Evolutionary conservation across 768 basidiomycete species (phyloP).

Genomic region (Trametes punicea): DNA sequence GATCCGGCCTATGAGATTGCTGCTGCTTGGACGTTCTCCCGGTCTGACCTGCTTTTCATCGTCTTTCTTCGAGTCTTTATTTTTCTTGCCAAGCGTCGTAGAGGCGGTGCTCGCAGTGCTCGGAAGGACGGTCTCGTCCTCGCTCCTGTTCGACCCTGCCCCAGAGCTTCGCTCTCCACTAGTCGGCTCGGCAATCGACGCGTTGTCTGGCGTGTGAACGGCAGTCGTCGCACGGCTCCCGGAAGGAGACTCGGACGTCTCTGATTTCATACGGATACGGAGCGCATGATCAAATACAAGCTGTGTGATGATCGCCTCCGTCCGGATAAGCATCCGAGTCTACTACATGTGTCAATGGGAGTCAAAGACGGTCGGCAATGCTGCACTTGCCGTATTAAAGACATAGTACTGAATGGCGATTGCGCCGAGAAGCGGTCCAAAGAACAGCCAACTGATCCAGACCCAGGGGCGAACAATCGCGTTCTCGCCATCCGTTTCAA

Average conservation of each 20-base stretch:
- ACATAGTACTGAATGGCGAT: conserved; percentile 54
- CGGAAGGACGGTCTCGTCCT: conserved; percentile 19
- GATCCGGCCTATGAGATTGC: conserved; percentile 69
- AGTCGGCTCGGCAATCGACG: conserved; percentile 19
- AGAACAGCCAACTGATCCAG: conserved; percentile 55
- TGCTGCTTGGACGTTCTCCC: not conserved
- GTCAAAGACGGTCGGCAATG: not conserved
- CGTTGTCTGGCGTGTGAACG: conserved; percentile 26
- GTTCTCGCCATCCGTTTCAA: conserved; percentile 52
- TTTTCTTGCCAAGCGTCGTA: not conserved
- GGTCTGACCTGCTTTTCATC: not conserved
- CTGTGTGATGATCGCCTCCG: conserved; percentile 48
- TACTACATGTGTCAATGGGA: not conserved
- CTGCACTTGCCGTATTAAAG: conserved; percentile 22
- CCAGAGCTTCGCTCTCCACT: not conserved
- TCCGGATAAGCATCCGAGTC: conserved; percentile 38
- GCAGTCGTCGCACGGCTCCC: conserved; percentile 26
- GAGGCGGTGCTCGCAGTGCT: conserved; percentile 12
- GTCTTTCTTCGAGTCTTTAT: conserved; percentile 9
- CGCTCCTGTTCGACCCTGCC: conserved; percentile 3
- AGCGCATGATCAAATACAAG: conserved; percentile 56
- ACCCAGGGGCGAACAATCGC: conserved; percentile 62
- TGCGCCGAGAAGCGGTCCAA: conserved; percentile 43
- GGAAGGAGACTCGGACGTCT: conserved; percentile 12
- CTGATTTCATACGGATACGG: conserved; percentile 48